Conservation (phyloP, 2,329 filamentous ascomycete species). For the Claviceps lovelessii region DNA sequence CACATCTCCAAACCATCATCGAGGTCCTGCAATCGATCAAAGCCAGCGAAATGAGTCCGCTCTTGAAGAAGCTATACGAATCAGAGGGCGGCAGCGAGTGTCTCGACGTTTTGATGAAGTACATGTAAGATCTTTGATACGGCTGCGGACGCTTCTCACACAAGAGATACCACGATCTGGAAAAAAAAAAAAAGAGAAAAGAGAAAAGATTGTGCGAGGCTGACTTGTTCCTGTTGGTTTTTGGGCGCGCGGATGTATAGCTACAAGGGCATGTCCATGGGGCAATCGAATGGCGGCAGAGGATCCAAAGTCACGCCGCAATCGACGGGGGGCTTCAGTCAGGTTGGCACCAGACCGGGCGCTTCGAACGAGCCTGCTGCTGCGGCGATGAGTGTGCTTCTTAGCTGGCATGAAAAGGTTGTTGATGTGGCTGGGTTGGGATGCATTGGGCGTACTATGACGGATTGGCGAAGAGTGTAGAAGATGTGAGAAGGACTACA, state of each 20-base stretch:
- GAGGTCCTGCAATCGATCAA: constrained; percentile 95
- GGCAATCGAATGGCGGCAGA: constrained; percentile 20
- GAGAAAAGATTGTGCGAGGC: neutral
- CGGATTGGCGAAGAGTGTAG: constrained; percentile 69
- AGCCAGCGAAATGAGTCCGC: constrained; percentile 84
- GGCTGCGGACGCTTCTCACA: neutral
- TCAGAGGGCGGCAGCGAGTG: constrained; percentile 70
- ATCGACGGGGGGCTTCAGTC: constrained; percentile 69
- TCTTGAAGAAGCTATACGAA: constrained; percentile 67
- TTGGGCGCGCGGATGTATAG: constrained; percentile 25
- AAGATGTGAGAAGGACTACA: neutral
- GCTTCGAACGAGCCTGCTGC: constrained; percentile 53
- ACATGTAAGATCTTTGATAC: constrained; percentile 47
- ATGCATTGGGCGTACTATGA: constrained; percentile 88
- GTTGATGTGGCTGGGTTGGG: constrained; percentile 86
- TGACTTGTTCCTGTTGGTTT: neutral
- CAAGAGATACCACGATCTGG: no score
- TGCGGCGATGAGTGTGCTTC: constrained; percentile 84
- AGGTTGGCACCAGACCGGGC: constrained; percentile 46
- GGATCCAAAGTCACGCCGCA: constrained; percentile 47
- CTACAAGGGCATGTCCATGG: constrained; percentile 74
- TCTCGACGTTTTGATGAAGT: constrained; percentile 93
- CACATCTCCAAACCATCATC: constrained; percentile 73
- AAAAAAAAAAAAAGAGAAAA: no score
- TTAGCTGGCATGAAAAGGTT: constrained; percentile 98